phyloP scores from a whole-genome alignment of 257 asterid species.

The Echium plantagineum region DNA sequence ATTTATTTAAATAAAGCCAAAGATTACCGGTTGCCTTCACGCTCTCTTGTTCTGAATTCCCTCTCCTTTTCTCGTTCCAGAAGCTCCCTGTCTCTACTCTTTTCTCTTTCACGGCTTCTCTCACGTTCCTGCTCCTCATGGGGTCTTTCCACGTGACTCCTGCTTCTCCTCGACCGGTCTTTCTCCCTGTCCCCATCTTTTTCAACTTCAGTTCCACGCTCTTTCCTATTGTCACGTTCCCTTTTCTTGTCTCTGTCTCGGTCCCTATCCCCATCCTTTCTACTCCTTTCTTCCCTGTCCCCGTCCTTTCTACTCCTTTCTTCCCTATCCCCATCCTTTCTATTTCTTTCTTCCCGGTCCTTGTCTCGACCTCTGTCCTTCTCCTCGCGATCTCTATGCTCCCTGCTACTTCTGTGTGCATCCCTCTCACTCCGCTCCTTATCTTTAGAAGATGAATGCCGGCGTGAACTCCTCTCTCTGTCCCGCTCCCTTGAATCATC shows the following conservation, averaged over 20 bases:
- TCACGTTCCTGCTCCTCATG: constrained; percentile 28
- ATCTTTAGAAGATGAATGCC: constrained; percentile 31
- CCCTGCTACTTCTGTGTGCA: constrained; percentile 21
- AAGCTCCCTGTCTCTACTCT: constrained; percentile 23
- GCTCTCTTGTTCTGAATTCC: constrained; percentile 27
- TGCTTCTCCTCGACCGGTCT: constrained; percentile 30
- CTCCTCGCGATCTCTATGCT: constrained; percentile 9
- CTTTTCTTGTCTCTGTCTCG: constrained; percentile 23
- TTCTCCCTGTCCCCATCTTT: constrained; percentile 33
- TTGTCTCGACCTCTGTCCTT: constrained; percentile 13
- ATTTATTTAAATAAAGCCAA: neutral
- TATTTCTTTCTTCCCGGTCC: constrained; percentile 10
- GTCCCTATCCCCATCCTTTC: constrained; percentile 24
- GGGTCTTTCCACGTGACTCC: constrained; percentile 27
- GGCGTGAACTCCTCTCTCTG: constrained; percentile 29
- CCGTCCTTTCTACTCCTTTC: neutral
- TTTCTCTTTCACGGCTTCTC: constrained; percentile 21
- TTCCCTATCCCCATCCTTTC: constrained; percentile 26
- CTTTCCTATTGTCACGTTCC: constrained; percentile 22
- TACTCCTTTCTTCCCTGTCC: constrained; percentile 16
- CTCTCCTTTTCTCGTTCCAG: constrained; percentile 28
- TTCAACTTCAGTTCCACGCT: constrained; percentile 20
- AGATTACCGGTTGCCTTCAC: constrained; percentile 38
- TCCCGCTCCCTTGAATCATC: constrained; percentile 30
- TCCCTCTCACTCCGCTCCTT: constrained; percentile 15